Base-by-base conservation (phyloP, 371 early-diverging fungal genomes). In the Circinella umbellata region DNA sequence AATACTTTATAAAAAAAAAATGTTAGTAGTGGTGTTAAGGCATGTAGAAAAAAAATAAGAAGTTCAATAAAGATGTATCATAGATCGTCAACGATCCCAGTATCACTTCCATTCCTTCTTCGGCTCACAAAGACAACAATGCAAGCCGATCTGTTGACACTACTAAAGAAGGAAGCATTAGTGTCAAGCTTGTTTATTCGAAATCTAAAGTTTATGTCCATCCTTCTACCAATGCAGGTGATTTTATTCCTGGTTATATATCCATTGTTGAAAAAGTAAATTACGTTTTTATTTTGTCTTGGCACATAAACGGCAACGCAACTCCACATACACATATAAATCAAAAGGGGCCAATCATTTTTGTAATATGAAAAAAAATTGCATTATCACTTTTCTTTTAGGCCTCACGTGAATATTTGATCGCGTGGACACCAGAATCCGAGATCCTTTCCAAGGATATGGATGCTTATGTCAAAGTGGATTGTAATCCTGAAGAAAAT, bases 201-300 rank as follows among this genome's bases (percentile, higher is more conserved):
- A 84, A 84, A 67, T 80, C 82, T 10, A 85, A 85, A 68, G 85
- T 85, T 15, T 85, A 79, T 65, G 75, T 85, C 35, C 82, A 85
- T 64, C 82, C 81, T 17, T 79, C 80, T 18, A 64, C 62, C 5
- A 69, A 79, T 70, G 37, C 66, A 9, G 55, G 54, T 6, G 80
- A 76, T 36, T 76, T 70, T 47, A 82, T 85, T 62, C 78, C 82
- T 14, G 85, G 85, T 0, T 82, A 75, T 60, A 63, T 85, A 10
- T 80, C 81, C 0, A 73, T 85, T 61, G 75, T 85, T 20, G 79
- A 82, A 66, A 76, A 79, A 61, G 80, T 76, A 76, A 5, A 34
- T 68, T 15, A 36, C 61, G 54, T 39, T 39, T 7, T 47, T 61
- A 15, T 48, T 55, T 57, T 64, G 7, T 53, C 49, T 4, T 53